Base-by-base conservation (phyloP, 176 grass and related monocot species). In the Zoysia pacifica region DNA sequence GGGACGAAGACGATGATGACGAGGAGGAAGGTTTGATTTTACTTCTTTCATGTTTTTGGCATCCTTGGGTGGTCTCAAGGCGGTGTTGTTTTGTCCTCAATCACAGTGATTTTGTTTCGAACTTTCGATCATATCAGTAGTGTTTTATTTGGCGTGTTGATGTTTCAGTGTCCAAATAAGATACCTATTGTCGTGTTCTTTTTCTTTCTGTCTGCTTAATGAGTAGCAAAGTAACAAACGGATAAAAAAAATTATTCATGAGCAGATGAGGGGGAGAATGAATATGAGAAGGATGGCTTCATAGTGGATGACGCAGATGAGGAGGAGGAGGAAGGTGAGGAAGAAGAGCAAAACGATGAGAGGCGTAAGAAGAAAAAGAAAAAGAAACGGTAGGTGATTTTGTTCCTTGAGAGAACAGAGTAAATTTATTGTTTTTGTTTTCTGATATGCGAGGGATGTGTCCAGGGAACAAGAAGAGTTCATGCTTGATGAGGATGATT, bases 401-500 rank as follows among this genome's bases (percentile, higher is more conserved):
- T 64, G 10, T 69, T 74, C 37, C 11, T 42, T 69, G 11, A 9
- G 5, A 11, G 65, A 67, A 68, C 20, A 73, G 3, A 69, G 39
- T 82, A 54, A 62, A 5, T 9, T n/a, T 74, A 69, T 86, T 49
- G 12, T 88, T 68, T 82, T 37, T 40, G n/a, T 41, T 78, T 73
- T 81, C 3, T 87, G 53, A 86, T 56, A 69, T 75, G 41, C 18
- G 51, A 49, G 11, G 69, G 18, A 38, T 86, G 5, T 84, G 42
- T 45, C 70, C 84, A 99, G 93, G 77, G 93, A 93, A 67, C 91
- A 86, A 28, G 97, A 90, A 62, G 91, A 88, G 10, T 99, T 88
- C 55, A 85, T 65, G 64, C 97, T 99, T 51, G 97, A 99, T 79
- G 97, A 99, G 52, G 97, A 99, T 91, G 97, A 99, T 76, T 99